A percentile compares a stretch with the other conserved stretches of the same genome.
Conservation (phyloP, 2,329 filamentous ascomycete genomes). For the Ophidiomyces ophidiicola region DNA sequence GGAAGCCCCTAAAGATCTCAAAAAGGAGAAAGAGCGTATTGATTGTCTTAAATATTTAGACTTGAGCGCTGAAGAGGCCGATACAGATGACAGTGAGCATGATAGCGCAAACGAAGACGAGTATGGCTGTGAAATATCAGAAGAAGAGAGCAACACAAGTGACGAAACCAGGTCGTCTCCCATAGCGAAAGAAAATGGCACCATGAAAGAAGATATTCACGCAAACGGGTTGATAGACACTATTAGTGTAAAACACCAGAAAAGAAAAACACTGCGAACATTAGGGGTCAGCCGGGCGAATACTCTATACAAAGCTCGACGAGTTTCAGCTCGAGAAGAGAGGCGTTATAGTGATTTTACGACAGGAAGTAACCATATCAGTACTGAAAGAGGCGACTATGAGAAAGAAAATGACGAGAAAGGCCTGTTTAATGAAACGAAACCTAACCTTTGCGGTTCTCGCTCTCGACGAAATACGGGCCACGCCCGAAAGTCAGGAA, state of each 20-base stretch:
- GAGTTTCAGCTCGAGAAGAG: slow-evolving; percentile 19
- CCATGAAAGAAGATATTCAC: neutral
- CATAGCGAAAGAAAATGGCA: neutral
- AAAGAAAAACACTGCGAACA: slow-evolving; percentile 18
- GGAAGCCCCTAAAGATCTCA: neutral
- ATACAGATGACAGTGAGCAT: slow-evolving; percentile 2
- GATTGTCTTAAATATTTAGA: neutral
- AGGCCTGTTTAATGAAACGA: slow-evolving; percentile 9
- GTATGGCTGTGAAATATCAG: neutral
- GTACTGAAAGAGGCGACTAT: slow-evolving; percentile 13
- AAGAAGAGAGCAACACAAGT: neutral
- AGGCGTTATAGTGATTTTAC: slow-evolving; percentile 22
- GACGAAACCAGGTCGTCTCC: neutral
- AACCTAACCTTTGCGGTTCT: neutral
- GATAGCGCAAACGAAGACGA: neutral
- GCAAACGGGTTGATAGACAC: neutral
- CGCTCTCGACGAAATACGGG: neutral
- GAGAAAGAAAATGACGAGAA: slow-evolving; percentile 18
- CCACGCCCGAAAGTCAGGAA: neutral
- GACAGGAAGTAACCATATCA: slow-evolving; percentile 24
- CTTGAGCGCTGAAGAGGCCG: slow-evolving; percentile 6
- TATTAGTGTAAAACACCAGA: slow-evolving; percentile 9
- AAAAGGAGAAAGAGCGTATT: neutral
- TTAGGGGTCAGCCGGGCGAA: slow-evolving; percentile 25
- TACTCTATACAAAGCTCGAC: slow-evolving; percentile 24